Base-by-base conservation (phyloP, 495 filamentous ascomycete species). In the Podospora appendiculata region DNA sequence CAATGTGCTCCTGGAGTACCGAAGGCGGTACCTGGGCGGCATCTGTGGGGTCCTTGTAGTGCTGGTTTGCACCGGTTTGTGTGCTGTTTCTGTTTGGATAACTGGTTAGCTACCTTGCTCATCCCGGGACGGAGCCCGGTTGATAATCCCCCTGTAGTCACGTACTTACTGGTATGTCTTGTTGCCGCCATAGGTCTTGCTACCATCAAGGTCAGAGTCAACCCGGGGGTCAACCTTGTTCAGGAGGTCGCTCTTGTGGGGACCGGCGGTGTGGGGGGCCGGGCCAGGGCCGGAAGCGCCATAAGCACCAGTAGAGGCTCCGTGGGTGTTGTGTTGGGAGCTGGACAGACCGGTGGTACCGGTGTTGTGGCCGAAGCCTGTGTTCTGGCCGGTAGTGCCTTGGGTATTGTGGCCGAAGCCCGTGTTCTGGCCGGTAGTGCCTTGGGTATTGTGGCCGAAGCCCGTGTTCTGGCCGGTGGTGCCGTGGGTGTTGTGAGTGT, bases 201-300 rank as follows among this genome's bases (percentile, higher is more conserved):
- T 70, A 45, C 67, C 62, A 58, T 76, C 72, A 0, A 74, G 69
- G 48, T 79, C 70, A 0, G 68, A 73, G 58, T 79, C 77, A 45
- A 79, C 73, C 34, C 77, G 70, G 12, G 79, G 80, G 44, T 82
- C 77, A 8, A 68, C 32, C 65, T 80, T 81, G 70, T 82, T 79
- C 48, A 66, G 51, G 25, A 75, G 50, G 56, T 81, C 74, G 43
- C 70, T 77, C 51, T 61, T 67, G 65, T 83, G 77, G 10, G 76
- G 75, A 10, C 79, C 80, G n/a, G 72, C 68, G 0, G 67, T 80
- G 49, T 70, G 66, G 40, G 68, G 55, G 0, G 70, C 73, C 0
- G 70, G 70, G 11, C 71, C 71, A 7, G 71, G 66, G 0, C 61
- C 62, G n/a, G 61, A 57, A 48, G 79, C 74, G 5, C 77, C 77